Percentiles rank a stretch among this genome's conserved stretches.
Conservation (phyloP, 768 basidiomycete genomes). For the Hortiboletus campestris region DNA sequence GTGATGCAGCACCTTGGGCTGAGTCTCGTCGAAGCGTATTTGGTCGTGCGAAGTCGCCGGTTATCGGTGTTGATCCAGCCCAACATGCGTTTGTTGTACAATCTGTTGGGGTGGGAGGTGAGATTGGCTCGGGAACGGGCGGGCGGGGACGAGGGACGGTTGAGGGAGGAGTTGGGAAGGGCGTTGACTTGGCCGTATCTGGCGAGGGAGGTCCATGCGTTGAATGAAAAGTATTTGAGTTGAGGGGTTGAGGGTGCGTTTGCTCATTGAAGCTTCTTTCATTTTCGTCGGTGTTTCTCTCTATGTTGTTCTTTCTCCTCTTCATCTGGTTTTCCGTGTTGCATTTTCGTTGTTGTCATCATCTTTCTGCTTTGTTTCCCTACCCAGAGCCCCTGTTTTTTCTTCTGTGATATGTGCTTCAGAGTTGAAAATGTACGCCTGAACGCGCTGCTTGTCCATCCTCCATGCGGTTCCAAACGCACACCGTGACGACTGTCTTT, state of each 20-base stretch:
- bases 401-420: background rate
- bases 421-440: background rate
- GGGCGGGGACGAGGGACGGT: constrained; percentile 44
- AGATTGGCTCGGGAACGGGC: constrained; percentile 80
- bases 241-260: constrained; percentile 21
- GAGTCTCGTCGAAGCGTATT: constrained; percentile 89
- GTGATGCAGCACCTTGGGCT: constrained; percentile 90
- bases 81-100: constrained; percentile 93
- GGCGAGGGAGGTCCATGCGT: constrained; percentile 77
- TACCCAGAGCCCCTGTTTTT: background rate
- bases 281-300: no score
- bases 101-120: constrained; percentile 93
- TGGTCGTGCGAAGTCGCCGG: constrained; percentile 86
- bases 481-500: no score
- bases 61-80: constrained; percentile 92
- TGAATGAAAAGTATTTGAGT: constrained; percentile 81
- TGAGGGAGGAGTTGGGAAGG: constrained; percentile 60
- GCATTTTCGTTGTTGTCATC: background rate
- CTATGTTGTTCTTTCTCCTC: background rate
- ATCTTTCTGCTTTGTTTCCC: no score
- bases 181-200: constrained; percentile 83
- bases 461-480: background rate
- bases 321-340: background rate
- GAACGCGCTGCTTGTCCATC: background rate
- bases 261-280: no score